Percentiles rank a stretch among this genome's conserved stretches.
phyloP scores from a whole-genome alignment of 73 alveolate genomes.

The Tetrahymena thermophila region DNA sequence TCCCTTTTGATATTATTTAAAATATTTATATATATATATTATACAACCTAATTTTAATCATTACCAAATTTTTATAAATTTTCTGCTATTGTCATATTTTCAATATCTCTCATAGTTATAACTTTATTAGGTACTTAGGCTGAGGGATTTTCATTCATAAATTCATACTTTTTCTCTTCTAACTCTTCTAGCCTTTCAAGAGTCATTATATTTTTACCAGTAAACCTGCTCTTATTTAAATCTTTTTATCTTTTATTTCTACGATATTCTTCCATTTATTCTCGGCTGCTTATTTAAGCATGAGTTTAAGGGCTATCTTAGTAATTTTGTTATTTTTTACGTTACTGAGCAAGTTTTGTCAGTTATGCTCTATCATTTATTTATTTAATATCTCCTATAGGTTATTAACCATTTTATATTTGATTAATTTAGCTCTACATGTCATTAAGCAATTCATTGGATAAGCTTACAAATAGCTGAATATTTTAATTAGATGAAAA shows the following conservation, averaged over 20 bases:
- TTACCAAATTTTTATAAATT: neutral
- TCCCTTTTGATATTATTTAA: constrained; percentile 36
- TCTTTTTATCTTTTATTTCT: neutral
- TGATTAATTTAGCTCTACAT: neutral
- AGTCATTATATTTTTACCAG: neutral
- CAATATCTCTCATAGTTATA: neutral
- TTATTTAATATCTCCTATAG: neutral
- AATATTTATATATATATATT: neutral
- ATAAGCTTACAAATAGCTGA: neutral
- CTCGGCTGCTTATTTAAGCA: neutral
- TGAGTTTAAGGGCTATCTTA: neutral
- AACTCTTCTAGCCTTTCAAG: neutral
- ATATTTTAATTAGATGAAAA: neutral
- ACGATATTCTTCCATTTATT: neutral
- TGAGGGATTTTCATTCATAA: neutral
- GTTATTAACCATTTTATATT: neutral
- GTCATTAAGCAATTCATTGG: neutral
- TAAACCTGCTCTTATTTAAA: neutral
- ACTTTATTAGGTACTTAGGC: neutral
- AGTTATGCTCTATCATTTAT: neutral
- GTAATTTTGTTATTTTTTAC: neutral
- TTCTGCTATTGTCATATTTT: neutral
- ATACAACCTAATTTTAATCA: neutral
- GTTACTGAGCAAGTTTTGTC: neutral
- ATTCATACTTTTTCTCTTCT: neutral